These are phyloP conservation scores for Penicillium sp. DNA, from an alignment of 2,329 filamentous ascomycete genomes.

Conservation along the genomic window DNA sequence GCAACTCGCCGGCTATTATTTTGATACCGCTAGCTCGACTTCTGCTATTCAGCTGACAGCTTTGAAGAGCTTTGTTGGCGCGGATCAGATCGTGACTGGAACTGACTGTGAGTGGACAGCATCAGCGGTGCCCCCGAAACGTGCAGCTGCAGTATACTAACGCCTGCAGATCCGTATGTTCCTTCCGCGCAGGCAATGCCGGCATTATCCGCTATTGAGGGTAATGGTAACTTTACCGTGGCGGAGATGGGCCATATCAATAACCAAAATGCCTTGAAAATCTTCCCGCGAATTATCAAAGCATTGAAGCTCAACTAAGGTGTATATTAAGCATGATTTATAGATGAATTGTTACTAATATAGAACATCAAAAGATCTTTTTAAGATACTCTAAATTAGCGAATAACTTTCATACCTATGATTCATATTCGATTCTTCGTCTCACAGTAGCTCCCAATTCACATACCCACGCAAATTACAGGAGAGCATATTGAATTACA, in stretches of 20 bases:
- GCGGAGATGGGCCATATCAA: slow-evolving; percentile 23
- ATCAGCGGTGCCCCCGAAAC: background rate
- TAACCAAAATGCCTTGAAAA: slow-evolving; percentile 23
- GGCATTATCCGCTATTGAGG: slow-evolving; percentile 8
- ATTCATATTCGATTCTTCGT: too few relatives aligned
- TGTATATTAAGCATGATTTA: background rate
- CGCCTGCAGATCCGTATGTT: slow-evolving; percentile 23
- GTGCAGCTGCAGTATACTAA: slow-evolving; percentile 1
- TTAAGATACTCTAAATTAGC: background rate
- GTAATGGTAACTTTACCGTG: slow-evolving; percentile 23
- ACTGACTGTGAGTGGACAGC: slow-evolving; percentile 24
- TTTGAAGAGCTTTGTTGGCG: slow-evolving; percentile 25
- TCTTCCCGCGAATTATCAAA: slow-evolving; percentile 22
- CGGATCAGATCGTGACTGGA: slow-evolving; percentile 23
- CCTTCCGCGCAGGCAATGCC: slow-evolving; percentile 11
- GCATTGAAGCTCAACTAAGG: background rate
- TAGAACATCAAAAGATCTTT: background rate
- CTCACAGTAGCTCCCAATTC: too few relatives aligned
- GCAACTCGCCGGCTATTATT: slow-evolving; percentile 25
- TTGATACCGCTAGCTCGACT: slow-evolving; percentile 21
- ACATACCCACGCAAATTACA: too few relatives aligned
- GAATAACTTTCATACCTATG: background rate
- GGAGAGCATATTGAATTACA: too few relatives aligned
- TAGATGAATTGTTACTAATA: background rate
- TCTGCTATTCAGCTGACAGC: slow-evolving; percentile 24